These are phyloP conservation scores for Cupressus sempervirens DNA, from an alignment of 75 land plant genomes.

Conservation along the genomic window DNA sequence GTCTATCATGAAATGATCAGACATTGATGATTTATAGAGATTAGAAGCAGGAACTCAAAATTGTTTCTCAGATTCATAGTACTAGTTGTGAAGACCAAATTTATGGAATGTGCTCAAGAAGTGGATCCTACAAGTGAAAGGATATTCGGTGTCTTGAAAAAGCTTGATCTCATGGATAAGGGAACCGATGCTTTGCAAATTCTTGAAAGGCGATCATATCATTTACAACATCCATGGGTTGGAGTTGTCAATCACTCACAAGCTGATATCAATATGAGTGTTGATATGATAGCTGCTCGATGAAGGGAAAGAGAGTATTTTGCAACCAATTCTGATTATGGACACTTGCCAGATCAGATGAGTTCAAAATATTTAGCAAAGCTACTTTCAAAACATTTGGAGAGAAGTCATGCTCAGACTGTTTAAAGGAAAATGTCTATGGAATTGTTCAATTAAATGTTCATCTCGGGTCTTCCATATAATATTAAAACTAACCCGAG, in stretches of 20 bases:
- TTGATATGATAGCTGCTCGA: slow-evolving; percentile 79
- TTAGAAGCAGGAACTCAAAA: too few relatives aligned
- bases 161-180: slow-evolving; percentile 83
- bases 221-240: slow-evolving; percentile 84
- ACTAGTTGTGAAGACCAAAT: too few relatives aligned
- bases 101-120: too few relatives aligned
- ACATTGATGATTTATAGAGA: too few relatives aligned
- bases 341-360: slow-evolving; percentile 72
- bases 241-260: slow-evolving; percentile 91
- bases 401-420: too few relatives aligned
- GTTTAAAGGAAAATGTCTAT: too few relatives aligned
- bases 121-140: slow-evolving; percentile 89
- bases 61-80: too few relatives aligned
- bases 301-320: slow-evolving; percentile 71
- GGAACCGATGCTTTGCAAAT: slow-evolving; percentile 83
- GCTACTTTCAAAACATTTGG: slow-evolving; percentile 67
- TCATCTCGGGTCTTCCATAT: too few relatives aligned
- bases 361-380: slow-evolving; percentile 87
- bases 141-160: slow-evolving; percentile 82
- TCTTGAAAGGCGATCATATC: slow-evolving; percentile 77
- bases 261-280: slow-evolving; percentile 86
- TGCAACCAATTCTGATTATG: slow-evolving; percentile 70
- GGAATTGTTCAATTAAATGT: too few relatives aligned
- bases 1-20: too few relatives aligned
- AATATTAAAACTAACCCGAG: too few relatives aligned